These are phyloP conservation scores for Letharia columbiana DNA, from an alignment of 495 filamentous ascomycete species.

Conservation along the genomic window DNA sequence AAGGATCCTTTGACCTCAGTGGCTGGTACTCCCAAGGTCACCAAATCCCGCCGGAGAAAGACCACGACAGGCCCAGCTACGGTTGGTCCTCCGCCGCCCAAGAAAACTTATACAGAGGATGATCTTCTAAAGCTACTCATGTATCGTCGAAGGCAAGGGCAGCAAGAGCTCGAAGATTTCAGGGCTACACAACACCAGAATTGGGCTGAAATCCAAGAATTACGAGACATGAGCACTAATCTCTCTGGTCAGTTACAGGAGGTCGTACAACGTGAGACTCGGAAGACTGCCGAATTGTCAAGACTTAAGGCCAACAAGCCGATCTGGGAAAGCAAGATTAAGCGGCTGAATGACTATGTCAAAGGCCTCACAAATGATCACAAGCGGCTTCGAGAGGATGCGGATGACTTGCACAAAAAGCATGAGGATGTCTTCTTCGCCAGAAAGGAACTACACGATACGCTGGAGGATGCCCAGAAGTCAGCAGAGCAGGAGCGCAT, in stretches of 20 bases:
- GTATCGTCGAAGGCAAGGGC: slow-evolving; percentile 8
- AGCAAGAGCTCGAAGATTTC: slow-evolving; percentile 10
- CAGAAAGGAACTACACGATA: slow-evolving; percentile 7
- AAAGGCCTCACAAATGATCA: slow-evolving; percentile 26
- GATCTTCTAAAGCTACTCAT: slow-evolving; percentile 1
- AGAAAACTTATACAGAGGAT: slow-evolving; percentile 1
- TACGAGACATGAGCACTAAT: slow-evolving; percentile 1
- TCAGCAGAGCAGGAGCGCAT: neutral
- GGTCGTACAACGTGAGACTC: neutral
- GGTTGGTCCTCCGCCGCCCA: neutral
- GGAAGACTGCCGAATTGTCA: slow-evolving; percentile 13
- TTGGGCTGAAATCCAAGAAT: slow-evolving; percentile 5
- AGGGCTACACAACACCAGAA: slow-evolving; percentile 4
- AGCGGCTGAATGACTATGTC: slow-evolving; percentile 18
- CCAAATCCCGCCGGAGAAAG: neutral
- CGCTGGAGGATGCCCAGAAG: neutral
- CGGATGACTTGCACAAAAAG: slow-evolving; percentile 1
- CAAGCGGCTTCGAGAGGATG: slow-evolving; percentile 20
- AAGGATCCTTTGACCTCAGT: neutral
- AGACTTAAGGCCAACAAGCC: slow-evolving; percentile 13
- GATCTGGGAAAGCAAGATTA: slow-evolving; percentile 15
- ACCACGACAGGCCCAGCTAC: neutral
- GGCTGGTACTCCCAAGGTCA: neutral
- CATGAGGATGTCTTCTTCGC: neutral
- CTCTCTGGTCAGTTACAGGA: slow-evolving; percentile 15